Evolutionary conservation across 2,329 filamentous ascomycete genomes (phyloP).

Genomic region (Colletotrichum graminicola): DNA sequence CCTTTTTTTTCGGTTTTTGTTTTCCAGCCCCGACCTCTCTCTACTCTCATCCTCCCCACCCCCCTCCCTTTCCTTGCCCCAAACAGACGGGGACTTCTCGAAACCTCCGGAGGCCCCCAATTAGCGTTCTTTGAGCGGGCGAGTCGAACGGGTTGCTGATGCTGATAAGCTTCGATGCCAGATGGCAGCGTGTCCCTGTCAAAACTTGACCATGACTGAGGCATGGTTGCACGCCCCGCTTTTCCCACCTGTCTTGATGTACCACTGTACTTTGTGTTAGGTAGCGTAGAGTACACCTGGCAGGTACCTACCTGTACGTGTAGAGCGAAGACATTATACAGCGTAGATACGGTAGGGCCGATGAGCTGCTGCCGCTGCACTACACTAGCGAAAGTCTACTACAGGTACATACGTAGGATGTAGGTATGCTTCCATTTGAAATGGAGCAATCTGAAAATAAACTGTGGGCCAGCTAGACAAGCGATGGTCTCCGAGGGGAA

Average conservation of each 20-base stretch:
- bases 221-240: neutral
- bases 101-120: neutral
- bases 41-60: neutral
- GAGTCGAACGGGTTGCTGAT: neutral
- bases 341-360: neutral
- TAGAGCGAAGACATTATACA: neutral
- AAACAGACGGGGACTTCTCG: constrained; percentile 6
- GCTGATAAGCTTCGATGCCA: neutral
- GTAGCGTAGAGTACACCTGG: too few species aligned
- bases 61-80: neutral
- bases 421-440: too few species aligned
- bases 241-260: neutral
- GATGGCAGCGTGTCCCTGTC: neutral
- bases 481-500: neutral
- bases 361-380: neutral
- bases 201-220: neutral
- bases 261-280: too few species aligned
- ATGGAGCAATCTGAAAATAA: constrained; percentile 1
- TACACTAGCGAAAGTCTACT: neutral
- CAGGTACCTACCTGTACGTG: neutral
- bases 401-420: too few species aligned
- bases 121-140: neutral
- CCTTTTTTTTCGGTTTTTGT: neutral
- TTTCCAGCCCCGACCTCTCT: constrained; percentile 1
- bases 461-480: neutral